These are phyloP conservation scores for Heterobasidion irregulare DNA, from an alignment of 1,284 basidiomycete genomes.

Conservation along the genomic window DNA sequence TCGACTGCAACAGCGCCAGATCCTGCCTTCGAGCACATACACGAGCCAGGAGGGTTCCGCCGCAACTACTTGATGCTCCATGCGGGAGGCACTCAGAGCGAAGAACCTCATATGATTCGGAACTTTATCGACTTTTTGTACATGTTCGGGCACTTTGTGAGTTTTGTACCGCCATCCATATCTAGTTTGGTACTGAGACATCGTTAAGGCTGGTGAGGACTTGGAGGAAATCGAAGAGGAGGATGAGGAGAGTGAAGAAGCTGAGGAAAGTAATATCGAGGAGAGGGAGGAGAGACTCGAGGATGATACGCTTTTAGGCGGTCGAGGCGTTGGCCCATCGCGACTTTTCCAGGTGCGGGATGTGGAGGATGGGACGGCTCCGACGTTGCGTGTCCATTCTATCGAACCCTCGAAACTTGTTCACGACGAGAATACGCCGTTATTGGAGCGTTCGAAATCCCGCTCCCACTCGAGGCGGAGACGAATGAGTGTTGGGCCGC, in stretches of 20 bases:
- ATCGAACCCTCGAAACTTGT: conserved; percentile 12
- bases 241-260: conserved; percentile 34
- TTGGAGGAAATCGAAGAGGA: conserved; percentile 79
- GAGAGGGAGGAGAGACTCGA: conserved; percentile 1
- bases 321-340: background rate
- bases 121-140: conserved; percentile 93
- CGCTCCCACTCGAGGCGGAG: conserved; percentile 48
- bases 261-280: conserved; percentile 14
- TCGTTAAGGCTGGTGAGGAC: conserved; percentile 81
- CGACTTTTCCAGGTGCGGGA: background rate
- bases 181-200: background rate
- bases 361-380: background rate
- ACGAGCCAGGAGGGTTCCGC: conserved; percentile 90
- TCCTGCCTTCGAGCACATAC: conserved; percentile 84
- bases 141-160: conserved; percentile 89
- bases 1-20: conserved; percentile 37
- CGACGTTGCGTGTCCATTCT: conserved; percentile 8
- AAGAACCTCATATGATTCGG: conserved; percentile 59
- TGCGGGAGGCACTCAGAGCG: conserved; percentile 55
- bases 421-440: conserved; percentile 21
- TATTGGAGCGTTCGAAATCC: conserved; percentile 15
- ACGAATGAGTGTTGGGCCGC: conserved; percentile 44
- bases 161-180: conserved; percentile 22
- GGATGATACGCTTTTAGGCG: background rate
- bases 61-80: conserved; percentile 76